Evolutionary conservation across 495 filamentous ascomycete species (phyloP).

Genomic region (Trypethelium eluteriae): DNA sequence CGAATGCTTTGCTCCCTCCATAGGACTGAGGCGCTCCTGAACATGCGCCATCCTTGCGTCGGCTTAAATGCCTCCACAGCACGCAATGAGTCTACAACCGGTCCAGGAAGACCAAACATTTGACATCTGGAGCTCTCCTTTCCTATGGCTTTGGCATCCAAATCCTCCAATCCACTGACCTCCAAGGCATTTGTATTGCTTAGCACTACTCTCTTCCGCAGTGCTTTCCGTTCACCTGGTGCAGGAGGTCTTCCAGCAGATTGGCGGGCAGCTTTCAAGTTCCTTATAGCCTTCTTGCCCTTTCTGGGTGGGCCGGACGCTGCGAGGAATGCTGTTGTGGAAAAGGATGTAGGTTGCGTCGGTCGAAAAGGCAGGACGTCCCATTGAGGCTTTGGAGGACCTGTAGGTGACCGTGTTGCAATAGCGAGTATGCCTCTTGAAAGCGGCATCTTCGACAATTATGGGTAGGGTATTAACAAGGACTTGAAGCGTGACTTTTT

Average conservation of each 20-base stretch:
- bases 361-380: not conserved
- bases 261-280: slow-evolving; percentile 23
- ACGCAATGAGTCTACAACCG: slow-evolving; percentile 68
- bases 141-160: slow-evolving; percentile 48
- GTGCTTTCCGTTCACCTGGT: slow-evolving; percentile 73
- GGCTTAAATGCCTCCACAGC: slow-evolving; percentile 81
- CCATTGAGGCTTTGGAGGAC: not conserved
- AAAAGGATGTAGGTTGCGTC: not conserved
- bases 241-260: slow-evolving; percentile 44
- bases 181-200: slow-evolving; percentile 88
- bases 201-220: slow-evolving; percentile 79
- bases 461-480: not conserved
- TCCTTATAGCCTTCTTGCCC: slow-evolving; percentile 12
- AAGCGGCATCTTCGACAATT: not conserved
- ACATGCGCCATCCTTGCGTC: slow-evolving; percentile 82
- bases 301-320: slow-evolving; percentile 1
- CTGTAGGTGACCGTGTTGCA: not conserved
- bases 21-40: slow-evolving; percentile 68
- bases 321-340: not conserved
- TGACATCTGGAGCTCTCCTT: slow-evolving; percentile 38
- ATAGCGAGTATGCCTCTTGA: not conserved
- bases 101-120: slow-evolving; percentile 61
- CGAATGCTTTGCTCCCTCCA: slow-evolving; percentile 67
- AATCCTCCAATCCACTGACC: slow-evolving; percentile 54
- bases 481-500: not conserved